Evolutionary conservation across 2,329 filamentous ascomycete species (phyloP).

Genomic region (Sporothrix euskadiensis): DNA sequence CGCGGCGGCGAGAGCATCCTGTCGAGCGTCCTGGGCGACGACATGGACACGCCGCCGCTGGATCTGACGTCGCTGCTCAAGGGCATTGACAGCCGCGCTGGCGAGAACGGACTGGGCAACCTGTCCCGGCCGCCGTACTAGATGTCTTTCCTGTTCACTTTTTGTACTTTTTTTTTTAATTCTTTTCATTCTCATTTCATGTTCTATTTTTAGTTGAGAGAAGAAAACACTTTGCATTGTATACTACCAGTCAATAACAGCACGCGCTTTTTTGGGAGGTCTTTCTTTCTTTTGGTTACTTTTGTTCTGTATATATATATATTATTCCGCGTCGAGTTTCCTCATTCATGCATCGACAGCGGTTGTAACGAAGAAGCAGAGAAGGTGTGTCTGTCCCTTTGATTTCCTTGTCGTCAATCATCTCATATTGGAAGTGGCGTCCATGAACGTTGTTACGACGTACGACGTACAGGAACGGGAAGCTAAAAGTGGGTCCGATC

Average conservation of each 20-base stretch:
- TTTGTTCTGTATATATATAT: neutral
- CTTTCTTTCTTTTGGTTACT: slow-evolving; percentile 8
- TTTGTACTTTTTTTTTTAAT: neutral
- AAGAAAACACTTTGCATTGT: slow-evolving; percentile 17
- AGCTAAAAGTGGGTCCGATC: slow-evolving; percentile 18
- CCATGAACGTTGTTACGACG: neutral
- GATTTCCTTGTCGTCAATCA: neutral
- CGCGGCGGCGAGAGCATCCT: slow-evolving; percentile 44
- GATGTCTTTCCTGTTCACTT: slow-evolving; percentile 10
- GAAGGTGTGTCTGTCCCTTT: neutral
- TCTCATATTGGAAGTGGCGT: neutral
- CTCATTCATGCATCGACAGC: neutral
- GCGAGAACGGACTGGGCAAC: slow-evolving; percentile 49
- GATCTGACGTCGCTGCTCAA: slow-evolving; percentile 53
- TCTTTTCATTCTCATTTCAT: neutral
- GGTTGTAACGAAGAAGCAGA: neutral
- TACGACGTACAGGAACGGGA: no score
- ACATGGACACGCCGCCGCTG: slow-evolving; percentile 43
- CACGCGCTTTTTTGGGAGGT: slow-evolving; percentile 10
- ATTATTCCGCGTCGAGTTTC: neutral
- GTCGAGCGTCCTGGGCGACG: slow-evolving; percentile 37
- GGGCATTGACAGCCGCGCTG: slow-evolving; percentile 52
- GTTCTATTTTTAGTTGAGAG: neutral
- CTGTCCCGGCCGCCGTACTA: slow-evolving; percentile 54
- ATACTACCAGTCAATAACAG: slow-evolving; percentile 16